phyloP scores from a whole-genome alignment of 2,329 filamentous ascomycete species.

The Aphanocladium album region DNA sequence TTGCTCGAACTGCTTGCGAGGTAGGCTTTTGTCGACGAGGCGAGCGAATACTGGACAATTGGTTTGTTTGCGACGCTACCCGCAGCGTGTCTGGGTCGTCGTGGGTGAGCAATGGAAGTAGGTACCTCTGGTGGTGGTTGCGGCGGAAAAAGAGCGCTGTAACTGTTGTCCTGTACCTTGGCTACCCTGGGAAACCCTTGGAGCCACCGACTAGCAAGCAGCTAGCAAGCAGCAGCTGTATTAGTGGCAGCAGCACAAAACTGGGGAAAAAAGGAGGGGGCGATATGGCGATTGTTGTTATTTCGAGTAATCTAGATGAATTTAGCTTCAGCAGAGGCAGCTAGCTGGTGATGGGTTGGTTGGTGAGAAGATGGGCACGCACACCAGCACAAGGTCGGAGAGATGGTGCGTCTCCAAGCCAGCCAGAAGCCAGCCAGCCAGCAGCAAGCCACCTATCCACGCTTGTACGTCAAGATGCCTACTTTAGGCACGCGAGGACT shows the following conservation, averaged over 20 bases:
- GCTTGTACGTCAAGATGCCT: too few species aligned
- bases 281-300: neutral
- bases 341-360: neutral
- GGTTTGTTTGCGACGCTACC: conserved; percentile 7
- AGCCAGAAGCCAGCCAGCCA: too few species aligned
- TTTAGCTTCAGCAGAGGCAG: neutral
- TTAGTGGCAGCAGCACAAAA: neutral
- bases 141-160: too few species aligned
- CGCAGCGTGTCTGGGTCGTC: too few species aligned
- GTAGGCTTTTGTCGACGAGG: neutral
- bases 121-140: too few species aligned
- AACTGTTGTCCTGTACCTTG: too few species aligned
- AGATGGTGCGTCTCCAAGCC: too few species aligned
- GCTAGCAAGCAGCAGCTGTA: neutral
- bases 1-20: neutral
- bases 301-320: neutral
- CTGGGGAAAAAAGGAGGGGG: neutral
- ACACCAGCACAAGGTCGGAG: too few species aligned
- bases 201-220: neutral
- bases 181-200: neutral
- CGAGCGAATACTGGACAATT: neutral
- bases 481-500: too few species aligned
- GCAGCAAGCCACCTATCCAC: too few species aligned
- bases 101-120: too few species aligned
- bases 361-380: too few species aligned